Base-by-base conservation (phyloP, 2,329 filamentous ascomycete genomes). In the Calonectria pseudoturangicola region DNA sequence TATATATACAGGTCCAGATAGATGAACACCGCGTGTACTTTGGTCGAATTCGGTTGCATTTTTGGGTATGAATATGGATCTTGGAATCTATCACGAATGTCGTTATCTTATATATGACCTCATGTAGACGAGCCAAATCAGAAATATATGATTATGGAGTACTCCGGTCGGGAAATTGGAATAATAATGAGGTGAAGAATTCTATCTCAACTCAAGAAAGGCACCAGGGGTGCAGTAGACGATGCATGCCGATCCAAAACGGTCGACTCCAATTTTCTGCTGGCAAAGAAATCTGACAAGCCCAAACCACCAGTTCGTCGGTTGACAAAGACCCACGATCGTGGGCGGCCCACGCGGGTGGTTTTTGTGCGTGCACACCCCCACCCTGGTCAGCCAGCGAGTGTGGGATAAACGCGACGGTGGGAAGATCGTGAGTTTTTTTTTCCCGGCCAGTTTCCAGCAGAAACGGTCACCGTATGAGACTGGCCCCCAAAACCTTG, bases 381-480 rank as follows among this genome's bases (percentile, higher is more conserved):
- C 45, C 43, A 51, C 56, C 70, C 65, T 51, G 56, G 70, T 48
- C 30, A 41, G 48, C 28, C 36, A 47, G 45, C n/a, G 28, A 58
- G 36, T 47, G 63, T 66, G 70, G 66, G 70, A 66, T 69, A 65
- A 66, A 69, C 70, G 66, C 70, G 70, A 74, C 73, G 73, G 73
- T 74, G 41, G 30, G 33, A 69, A 66, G 64, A 74, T 75, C 74
- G 73, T 75, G 74, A 73, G 56, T 51, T 68, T 64, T 70, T 72
- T 58, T 54, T 43, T 28, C 27, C 47, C n/a, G 18, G 21, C 18
- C 25, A 25, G 58, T 16, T 50, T 27, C 33, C 10, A 41, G 50
- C 39, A 50, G n/a, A 72, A 69, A 72, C 70, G 70, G 70, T 72
- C 58, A 65, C 70, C 50, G 70, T 69, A 41, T 33, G 12, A 21